Percentiles rank a stretch among this genome's conserved stretches.
phyloP scores from a whole-genome alignment of 495 filamentous ascomycete species.

The Xylaria venustula region DNA sequence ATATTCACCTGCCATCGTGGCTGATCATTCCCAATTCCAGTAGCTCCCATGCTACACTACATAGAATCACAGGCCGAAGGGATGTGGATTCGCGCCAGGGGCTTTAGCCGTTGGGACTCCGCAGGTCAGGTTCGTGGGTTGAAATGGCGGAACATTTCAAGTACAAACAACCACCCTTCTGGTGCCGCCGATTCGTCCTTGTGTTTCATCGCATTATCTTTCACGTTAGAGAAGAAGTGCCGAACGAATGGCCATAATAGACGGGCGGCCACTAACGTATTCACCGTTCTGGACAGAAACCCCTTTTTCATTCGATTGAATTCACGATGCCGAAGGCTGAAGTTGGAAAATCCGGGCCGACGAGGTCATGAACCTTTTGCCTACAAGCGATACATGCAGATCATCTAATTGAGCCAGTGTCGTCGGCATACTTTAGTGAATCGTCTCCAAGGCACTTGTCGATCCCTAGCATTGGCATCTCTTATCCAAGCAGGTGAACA shows the following conservation, averaged over 20 bases:
- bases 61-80: slow-evolving; percentile 2
- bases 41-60: slow-evolving; percentile 4
- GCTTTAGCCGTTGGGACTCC: not conserved
- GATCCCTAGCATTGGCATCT: slow-evolving; percentile 1
- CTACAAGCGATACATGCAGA: slow-evolving; percentile 1
- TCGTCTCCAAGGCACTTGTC: not conserved
- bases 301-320: not conserved
- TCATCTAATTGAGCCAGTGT: not conserved
- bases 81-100: slow-evolving; percentile 10
- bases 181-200: no score
- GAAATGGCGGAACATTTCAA: not conserved
- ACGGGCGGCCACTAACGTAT: not conserved
- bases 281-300: not conserved
- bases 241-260: not conserved
- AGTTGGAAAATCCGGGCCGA: slow-evolving; percentile 8
- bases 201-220: no score
- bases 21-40: slow-evolving; percentile 8
- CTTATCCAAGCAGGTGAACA: slow-evolving; percentile 3
- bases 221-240: no score
- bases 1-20: slow-evolving; percentile 3
- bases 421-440: not conserved
- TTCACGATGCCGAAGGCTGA: not conserved
- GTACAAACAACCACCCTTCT: no score
- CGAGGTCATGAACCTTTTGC: slow-evolving; percentile 4
- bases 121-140: not conserved